Evolutionary conservation across 208 protist genomes (phyloP), one percentile per base, ranked within the genome.

Genomic region (Porcisia deanei): DNA sequence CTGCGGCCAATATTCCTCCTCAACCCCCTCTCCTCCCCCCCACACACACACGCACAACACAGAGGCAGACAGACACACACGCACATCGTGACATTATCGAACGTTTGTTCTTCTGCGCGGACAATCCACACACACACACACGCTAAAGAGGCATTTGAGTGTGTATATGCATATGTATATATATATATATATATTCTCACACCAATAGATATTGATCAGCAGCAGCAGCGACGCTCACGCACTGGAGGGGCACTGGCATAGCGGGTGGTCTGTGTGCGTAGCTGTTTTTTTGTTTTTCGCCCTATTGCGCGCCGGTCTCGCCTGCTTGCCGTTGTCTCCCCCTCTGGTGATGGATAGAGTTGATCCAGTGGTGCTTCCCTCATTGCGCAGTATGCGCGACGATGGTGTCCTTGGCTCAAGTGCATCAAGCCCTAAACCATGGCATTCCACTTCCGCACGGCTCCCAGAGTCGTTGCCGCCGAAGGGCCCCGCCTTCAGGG

Each of bases 1-100:
- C 60, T 10, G 0, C 6, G 18, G 22, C 34, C 34, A 25, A n/a
- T 4, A 25, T 12, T 18, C 37, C 37, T n/a, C 16, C 43, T 4
- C 60, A 37, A 45, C 34, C 20, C 14, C n/a, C n/a, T n/a, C n/a
- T n/a, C n/a, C n/a, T n/a, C n/a, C 34, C 60, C 39, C 60, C 25
- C 60, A 30, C 30, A 30, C 30, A 30, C 30, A 30, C 30, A 30
- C 57, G 57, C 18, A 61, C 57, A 61, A 61, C 57, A n/a, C 18
- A 9, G 8, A 61, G n/a, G 25, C 57, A 61, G n/a, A 61, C 57
- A 61, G 9, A 61, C 57, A 61, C 57, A 61, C 57, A 61, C 57
- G 14, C 57, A 34, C 57, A 61, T 61, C 57, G 57, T 61, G 18
- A 61, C 14, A 14, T 9, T 37, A 1, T 61, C 57, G 14, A 22